Base-by-base conservation (phyloP, 306 rosid genomes). In the Senna siamea region DNA sequence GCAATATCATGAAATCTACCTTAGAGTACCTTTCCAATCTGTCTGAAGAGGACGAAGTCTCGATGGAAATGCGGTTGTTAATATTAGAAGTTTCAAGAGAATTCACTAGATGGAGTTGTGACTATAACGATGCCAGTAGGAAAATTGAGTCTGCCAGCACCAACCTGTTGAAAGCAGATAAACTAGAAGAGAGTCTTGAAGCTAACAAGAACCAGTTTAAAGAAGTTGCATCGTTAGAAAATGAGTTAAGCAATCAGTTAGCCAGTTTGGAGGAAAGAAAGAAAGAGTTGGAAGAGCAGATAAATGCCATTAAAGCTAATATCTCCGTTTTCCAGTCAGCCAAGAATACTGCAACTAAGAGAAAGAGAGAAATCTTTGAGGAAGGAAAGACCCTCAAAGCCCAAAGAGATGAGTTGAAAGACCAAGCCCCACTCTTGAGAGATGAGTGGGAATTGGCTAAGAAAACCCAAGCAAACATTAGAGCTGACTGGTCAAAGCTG, bases 231-330 rank as follows among this genome's bases (percentile, higher is more conserved):
- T 77, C 80, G 11, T 74, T 84, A 18, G 87, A 84, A 70, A 80
- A 59, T 38, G 82, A 84, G 65, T 65, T 80, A 34, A 64, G 41
- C 80, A 84, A 78, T 63, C 85, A 84, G 80, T 48, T 84, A 8
- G 66, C 69, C 4, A 18, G 37, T 70, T 77, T 84, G 83, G 87
- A 84, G 75, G 77, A 70, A 73, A 73, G 55, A 68, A 80, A 84
- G 83, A 80, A 65, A 74, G 85, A 84, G 73, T 70, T 84, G 47
- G 87, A 84, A 77, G 83, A 80, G 69, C 85, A 84, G 47, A 65
- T 84, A 50, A 74, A 44, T 74, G 80, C 78, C 32, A 58, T 77
- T 13, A 84, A 80, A 46, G 78, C 80, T 69, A 78, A 80, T 78
- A 57, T 77, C 11, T 50, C 76, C 52, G 87, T 74, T 41, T 84